Base-by-base conservation (phyloP, 306 rosid genomes). In the Quercus berberidifolia region DNA sequence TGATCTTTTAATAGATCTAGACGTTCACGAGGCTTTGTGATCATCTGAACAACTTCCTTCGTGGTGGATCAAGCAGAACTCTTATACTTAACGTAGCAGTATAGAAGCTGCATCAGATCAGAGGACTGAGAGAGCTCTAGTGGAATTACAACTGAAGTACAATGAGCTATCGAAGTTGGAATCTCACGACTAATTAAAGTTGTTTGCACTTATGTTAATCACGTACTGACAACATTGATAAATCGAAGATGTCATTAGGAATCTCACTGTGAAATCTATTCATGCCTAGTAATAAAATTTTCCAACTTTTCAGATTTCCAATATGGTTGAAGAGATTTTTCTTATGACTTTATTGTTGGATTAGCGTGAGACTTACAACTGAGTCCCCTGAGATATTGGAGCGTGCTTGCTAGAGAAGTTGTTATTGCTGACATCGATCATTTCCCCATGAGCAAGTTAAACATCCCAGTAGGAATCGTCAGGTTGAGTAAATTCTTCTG, bases 161-260 rank as follows among this genome's bases (percentile, higher is more conserved):
- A 88, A 5, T 17, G 59, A 25, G 80, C 59, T 12, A 92, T 33
- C 12, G 88, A 70, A 3, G 25, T 52, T 23, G 98, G 97, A 46
- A 92, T 88, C 11, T 43, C 52, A 19, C 93, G 87, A 13, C 77
- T 82, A 38, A 94, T 35, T 35, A 35, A 6, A 80, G 38, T 75
- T 85, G 87, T 94, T 94, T 35, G 62, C 85, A 78, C 97, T 92
- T 19, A 86, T 33, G 81, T 94, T 94, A 56, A 92, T 41, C 33
- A 35, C 2, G 9, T 35, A 20, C 85, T 0, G 82, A n/a, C 5
- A 92, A 3, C 71, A 10, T n/a, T 1, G 71, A 70, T 13, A 91
- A 51, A 0, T 69, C 43, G 23, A 92, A 94, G 0, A 94, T 12
- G 28, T 88, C 86, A 28, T 1, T 6, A 0, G 97, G 92, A 57